These are phyloP conservation scores for Penicillium alfredii DNA, from an alignment of 495 filamentous ascomycete species.

Conservation along the genomic window DNA sequence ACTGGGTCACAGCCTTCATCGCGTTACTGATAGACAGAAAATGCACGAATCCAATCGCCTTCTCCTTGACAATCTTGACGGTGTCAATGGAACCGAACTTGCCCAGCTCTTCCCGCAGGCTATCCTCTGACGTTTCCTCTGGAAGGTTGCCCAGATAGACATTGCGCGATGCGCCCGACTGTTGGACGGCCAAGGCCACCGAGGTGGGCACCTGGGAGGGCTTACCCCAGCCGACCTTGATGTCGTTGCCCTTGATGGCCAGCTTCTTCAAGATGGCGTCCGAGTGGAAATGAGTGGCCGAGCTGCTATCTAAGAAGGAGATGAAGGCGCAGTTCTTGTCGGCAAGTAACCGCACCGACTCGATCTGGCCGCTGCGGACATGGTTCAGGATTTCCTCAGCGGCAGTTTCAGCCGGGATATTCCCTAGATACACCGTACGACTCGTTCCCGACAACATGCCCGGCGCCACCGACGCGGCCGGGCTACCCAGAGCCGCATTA, in stretches of 20 bases:
- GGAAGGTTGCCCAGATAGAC: conserved; percentile 93
- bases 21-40: conserved; percentile 97
- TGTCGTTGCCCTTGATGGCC: conserved; percentile 94
- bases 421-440: conserved; percentile 93
- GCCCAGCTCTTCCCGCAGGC: conserved; percentile 88
- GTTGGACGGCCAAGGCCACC: conserved; percentile 91
- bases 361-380: conserved; percentile 95
- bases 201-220: conserved; percentile 97
- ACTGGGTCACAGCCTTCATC: conserved; percentile 96
- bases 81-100: conserved; percentile 97
- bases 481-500: conserved; percentile 52
- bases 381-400: conserved; percentile 97
- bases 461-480: conserved; percentile 65
- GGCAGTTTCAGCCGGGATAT: conserved; percentile 95
- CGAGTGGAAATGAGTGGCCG: conserved; percentile 97
- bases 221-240: conserved; percentile 99
- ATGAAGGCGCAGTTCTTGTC: conserved; percentile 99
- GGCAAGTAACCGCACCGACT: conserved; percentile 89
- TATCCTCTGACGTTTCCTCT: conserved; percentile 84
- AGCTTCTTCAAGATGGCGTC: conserved; percentile 99
- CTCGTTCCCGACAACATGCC: conserved; percentile 85
- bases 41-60: conserved; percentile 96
- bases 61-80: conserved; percentile 96
- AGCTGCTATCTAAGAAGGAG: conserved; percentile 94
- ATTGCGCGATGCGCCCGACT: conserved; percentile 96